Evolutionary conservation across 1,139 yeast genomes (phyloP), one percentile per base, ranked within the genome.

Genomic region (Lodderomyces jiufengensis): DNA sequence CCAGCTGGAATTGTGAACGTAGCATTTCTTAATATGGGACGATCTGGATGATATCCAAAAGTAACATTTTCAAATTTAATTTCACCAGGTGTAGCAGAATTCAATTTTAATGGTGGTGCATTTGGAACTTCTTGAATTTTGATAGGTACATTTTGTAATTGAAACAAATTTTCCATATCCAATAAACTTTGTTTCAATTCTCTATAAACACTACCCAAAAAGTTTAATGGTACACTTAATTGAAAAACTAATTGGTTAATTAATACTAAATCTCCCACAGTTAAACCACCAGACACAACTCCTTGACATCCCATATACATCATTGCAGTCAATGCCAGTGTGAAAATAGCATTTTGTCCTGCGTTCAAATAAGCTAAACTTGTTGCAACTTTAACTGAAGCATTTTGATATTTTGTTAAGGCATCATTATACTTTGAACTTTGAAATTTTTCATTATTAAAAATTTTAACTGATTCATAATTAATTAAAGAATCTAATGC

Each of bases 231-330:
- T 11, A 92, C 95, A 25, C 95, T 84, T 35, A 92, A 73, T 63
- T 92, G 99, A 68, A 92, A 92, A 9, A 92, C 97, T 39, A 94
- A 72, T 62, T 94, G 98, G 59, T 94, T 94, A 46, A 92, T 90
- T 44, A 94, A 70, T n/a, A 92, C 98, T 52, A 92, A 69, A 56
- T 92, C 98, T 46, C 99, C 99, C 12, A 94, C 97, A 2, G 95
- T 83, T 41, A 92, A 67, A 1, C 78, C 62, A 0, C 97, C 97
- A 3, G 75, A 62, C 9, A 88, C 80, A 10, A 92, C 95, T 22
- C 97, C 97, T 41, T 80, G 79, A 51, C 97, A 88, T n/a, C 97
- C 97, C 95, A 92, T 82, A 57, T 85, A 92, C 98, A 92, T 94
- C 95, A 94, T 92, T 2, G 83, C 88, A 1, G 98, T 92, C 47